Base-by-base conservation (phyloP, 2,329 filamentous ascomycete species). In the Stachybotrys chartarum region DNA sequence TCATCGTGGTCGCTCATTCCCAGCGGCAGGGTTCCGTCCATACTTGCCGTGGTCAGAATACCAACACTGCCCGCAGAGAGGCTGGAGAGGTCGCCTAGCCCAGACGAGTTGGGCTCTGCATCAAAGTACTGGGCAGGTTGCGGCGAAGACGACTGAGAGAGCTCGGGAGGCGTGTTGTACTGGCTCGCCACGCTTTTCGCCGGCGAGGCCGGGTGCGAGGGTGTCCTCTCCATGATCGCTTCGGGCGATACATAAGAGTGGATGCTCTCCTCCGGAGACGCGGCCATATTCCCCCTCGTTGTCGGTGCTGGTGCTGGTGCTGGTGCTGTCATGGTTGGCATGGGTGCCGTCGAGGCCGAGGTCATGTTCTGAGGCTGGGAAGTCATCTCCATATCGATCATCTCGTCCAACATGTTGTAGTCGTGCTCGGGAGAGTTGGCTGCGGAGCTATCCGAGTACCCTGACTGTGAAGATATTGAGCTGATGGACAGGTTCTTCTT, bases 91-190 rank as follows among this genome's bases (percentile, higher is more conserved):
- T 69, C 69, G 30, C 72, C 69, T 1, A 58, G 55, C 47, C 60
- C 61, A 30, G 63, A 63, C 5, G 68, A 64, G 1, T 68, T 66
- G 46, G 73, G 68, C 47, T 79, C 75, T 56, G 74, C 65, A 47
- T 79, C 73, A 60, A 79, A 81, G 66, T 75, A 79, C 49, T 70
- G 73, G n/a, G 66, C 63, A 6, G 75, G 70, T 31, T 78, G 78
- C 5, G 82, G 81, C 30, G 82, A 84, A 14, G 80, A 81, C 24
- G 81, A 82, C 57, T 81, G 77, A n/a, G 82, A 84, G 32, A 85
- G 77, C 58, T 80, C 81, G 1, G 82, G 82, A 5, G 81, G 80
- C 4, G 82, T 82, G 67, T 79, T 81, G 67, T 77, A 81, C 55
- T 78, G 75, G 67, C 80, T 81, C 17, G 68, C 66, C 5, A 69